A percentile compares a stretch with the other conserved stretches of the same genome.
Evolutionary conservation across 768 basidiomycete genomes (phyloP).

Genomic region (Pulveroboletus frians): DNA sequence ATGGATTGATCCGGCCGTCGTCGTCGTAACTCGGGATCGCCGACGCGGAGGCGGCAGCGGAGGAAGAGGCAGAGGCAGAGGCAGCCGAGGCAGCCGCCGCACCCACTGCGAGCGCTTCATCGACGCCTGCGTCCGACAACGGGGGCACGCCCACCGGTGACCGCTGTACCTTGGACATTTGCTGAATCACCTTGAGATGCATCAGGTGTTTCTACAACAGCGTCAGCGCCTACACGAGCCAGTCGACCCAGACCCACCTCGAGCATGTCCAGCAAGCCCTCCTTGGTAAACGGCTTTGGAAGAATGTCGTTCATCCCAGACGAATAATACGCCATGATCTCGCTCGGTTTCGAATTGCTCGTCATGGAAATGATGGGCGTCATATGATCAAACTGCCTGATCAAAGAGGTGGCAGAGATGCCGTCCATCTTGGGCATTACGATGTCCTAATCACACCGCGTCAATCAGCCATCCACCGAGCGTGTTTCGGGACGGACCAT

Average conservation of each 20-base stretch:
- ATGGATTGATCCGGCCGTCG: slow-evolving; percentile 68
- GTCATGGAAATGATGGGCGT: slow-evolving; percentile 99
- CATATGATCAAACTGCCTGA: slow-evolving; percentile 90
- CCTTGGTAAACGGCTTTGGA: slow-evolving; percentile 96
- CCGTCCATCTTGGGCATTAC: slow-evolving; percentile 91
- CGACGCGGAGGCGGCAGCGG: slow-evolving; percentile 6
- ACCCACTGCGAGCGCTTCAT: slow-evolving; percentile 48
- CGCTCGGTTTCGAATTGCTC: slow-evolving; percentile 86
- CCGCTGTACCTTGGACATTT: slow-evolving; percentile 56
- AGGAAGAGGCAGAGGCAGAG: slow-evolving; percentile 1
- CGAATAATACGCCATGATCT: slow-evolving; percentile 76
- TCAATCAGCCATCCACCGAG: slow-evolving; percentile 60
- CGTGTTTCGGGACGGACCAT: too few relatives aligned
- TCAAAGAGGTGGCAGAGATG: slow-evolving; percentile 85
- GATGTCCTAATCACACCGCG: slow-evolving; percentile 60
- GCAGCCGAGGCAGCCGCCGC: slow-evolving; percentile 11
- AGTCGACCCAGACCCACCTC: slow-evolving; percentile 48
- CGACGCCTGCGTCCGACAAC: slow-evolving; percentile 47
- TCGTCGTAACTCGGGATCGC: slow-evolving; percentile 30
- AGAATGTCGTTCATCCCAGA: slow-evolving; percentile 94
- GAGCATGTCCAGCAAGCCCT: slow-evolving; percentile 85
- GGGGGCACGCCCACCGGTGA: slow-evolving; percentile 65
- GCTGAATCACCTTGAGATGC: slow-evolving; percentile 82
- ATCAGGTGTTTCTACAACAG: slow-evolving; percentile 69
- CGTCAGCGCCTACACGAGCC: background rate